Conservation (phyloP, 1,284 basidiomycete species). For the Veloporphyrellus conicus region DNA sequence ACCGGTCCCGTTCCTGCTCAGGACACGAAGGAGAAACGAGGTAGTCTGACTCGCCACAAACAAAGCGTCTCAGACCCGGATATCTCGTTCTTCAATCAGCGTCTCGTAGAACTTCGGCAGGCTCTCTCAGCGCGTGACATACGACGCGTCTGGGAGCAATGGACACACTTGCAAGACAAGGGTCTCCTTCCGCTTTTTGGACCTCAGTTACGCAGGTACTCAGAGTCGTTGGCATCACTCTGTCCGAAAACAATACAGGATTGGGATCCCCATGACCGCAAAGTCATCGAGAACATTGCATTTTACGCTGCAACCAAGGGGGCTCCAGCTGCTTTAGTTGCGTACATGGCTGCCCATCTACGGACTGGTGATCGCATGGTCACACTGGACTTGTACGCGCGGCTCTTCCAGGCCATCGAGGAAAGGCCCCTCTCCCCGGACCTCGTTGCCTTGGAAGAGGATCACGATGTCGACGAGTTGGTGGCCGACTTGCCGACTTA, state of each 20-base stretch:
- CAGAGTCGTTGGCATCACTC: slow-evolving; percentile 34
- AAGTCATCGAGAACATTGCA: slow-evolving; percentile 45
- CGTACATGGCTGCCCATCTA: slow-evolving; percentile 48
- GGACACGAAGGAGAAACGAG: slow-evolving; percentile 8
- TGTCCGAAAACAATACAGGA: slow-evolving; percentile 22
- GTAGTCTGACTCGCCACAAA: slow-evolving; percentile 4
- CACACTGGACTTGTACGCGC: slow-evolving; percentile 47
- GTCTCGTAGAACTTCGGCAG: slow-evolving; percentile 35
- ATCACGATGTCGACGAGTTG: slow-evolving; percentile 18
- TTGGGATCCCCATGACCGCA: slow-evolving; percentile 31
- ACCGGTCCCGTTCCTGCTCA: slow-evolving; percentile 1
- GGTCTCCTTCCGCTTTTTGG: slow-evolving; percentile 43
- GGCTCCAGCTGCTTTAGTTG: slow-evolving; percentile 44
- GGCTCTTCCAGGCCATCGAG: slow-evolving; percentile 33
- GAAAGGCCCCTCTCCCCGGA: slow-evolving; percentile 21
- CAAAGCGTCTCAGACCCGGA: slow-evolving; percentile 32
- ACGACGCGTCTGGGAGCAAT: slow-evolving; percentile 35
- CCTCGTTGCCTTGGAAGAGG: slow-evolving; percentile 18
- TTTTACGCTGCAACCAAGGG: slow-evolving; percentile 44
- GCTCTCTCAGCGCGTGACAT: slow-evolving; percentile 37
- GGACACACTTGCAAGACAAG: slow-evolving; percentile 44
- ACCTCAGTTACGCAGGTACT: slow-evolving; percentile 40
- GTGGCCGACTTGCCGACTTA: slow-evolving; percentile 20
- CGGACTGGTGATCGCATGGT: slow-evolving; percentile 38
- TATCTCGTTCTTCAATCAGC: slow-evolving; percentile 34